phyloP scores from a whole-genome alignment of 805 yeast genomes.

The Lipomyces oligophaga region DNA sequence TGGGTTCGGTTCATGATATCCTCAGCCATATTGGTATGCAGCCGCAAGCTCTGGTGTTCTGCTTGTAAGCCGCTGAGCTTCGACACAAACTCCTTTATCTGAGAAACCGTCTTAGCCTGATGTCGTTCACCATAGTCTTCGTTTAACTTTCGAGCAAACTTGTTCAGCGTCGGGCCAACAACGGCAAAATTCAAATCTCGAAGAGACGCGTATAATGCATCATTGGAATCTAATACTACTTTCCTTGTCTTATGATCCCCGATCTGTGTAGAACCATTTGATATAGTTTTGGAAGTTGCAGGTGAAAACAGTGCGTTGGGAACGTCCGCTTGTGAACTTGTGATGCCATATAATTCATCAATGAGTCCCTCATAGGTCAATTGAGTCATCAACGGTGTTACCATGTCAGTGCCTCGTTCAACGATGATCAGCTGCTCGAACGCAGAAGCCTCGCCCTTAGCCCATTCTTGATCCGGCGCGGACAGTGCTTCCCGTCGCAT shows the following conservation, averaged over 20 bases:
- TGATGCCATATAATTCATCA: conserved; percentile 61
- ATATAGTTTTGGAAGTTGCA: conserved; percentile 1
- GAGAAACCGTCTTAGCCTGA: conserved; percentile 53
- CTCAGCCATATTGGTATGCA: conserved; percentile 40
- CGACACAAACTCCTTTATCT: conserved; percentile 68
- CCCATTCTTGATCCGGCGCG: conserved; percentile 28
- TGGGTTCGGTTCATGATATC: conserved; percentile 29
- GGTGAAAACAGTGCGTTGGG: conserved; percentile 32
- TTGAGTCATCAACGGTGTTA: conserved; percentile 70
- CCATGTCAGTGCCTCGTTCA: conserved; percentile 72
- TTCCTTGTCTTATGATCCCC: conserved; percentile 26
- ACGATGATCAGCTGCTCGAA: conserved; percentile 65
- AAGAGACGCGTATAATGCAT: conserved; percentile 50
- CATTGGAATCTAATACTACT: conserved; percentile 38
- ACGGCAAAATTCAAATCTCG: conserved; percentile 71
- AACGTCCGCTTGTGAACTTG: conserved; percentile 34
- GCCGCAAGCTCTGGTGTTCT: conserved; percentile 62
- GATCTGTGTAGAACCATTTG: conserved; percentile 6
- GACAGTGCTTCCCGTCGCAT: conserved; percentile 32
- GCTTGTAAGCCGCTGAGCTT: conserved; percentile 63
- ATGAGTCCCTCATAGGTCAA: conserved; percentile 77
- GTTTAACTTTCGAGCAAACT: conserved; percentile 67
- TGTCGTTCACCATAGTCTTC: conserved; percentile 60
- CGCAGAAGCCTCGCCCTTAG: conserved; percentile 31
- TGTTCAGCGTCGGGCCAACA: conserved; percentile 69